Evolutionary conservation across 352 stramenopile genomes (phyloP).

Genomic region (Phytophthora constricta): DNA sequence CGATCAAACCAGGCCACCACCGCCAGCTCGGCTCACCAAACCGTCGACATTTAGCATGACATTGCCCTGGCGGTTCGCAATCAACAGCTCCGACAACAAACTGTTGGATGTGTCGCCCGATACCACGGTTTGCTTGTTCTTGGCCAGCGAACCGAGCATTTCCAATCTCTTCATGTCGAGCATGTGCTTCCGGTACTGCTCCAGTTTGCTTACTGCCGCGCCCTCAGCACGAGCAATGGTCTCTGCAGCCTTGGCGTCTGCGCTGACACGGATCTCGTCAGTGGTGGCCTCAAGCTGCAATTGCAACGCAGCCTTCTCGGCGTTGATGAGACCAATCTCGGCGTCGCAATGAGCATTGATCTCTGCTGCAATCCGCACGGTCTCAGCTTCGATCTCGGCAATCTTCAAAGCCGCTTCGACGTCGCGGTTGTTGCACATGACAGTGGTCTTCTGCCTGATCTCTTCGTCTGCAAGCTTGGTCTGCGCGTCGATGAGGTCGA

Average conservation of each 20-base stretch:
- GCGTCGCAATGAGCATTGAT: conserved; percentile 50
- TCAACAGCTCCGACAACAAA: conserved; percentile 61
- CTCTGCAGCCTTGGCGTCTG: conserved; percentile 47
- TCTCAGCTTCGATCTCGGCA: conserved; percentile 53
- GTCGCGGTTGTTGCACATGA: conserved; percentile 54
- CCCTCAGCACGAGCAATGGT: conserved; percentile 57
- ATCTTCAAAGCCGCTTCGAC: conserved; percentile 53
- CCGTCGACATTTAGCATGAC: conserved; percentile 55
- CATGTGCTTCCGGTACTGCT: conserved; percentile 43
- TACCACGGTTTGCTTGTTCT: conserved; percentile 54
- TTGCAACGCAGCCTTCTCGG: conserved; percentile 40
- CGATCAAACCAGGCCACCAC: background rate
- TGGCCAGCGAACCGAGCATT: conserved; percentile 43
- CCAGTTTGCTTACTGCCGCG: conserved; percentile 41
- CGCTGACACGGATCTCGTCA: conserved; percentile 36
- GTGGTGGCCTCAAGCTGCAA: conserved; percentile 48
- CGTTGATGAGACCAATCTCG: conserved; percentile 52
- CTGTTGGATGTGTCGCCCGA: conserved; percentile 58
- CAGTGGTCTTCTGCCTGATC: conserved; percentile 57
- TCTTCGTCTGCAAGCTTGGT: conserved; percentile 58
- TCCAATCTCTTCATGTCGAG: conserved; percentile 60
- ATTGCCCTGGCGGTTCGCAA: conserved; percentile 60
- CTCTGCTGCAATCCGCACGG: conserved; percentile 47
- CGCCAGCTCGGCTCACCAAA: background rate
- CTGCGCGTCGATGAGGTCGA: conserved; percentile 60